Percentiles rank a stretch among this genome's conserved stretches.
Conservation (phyloP, 768 basidiomycete genomes). For the Russula foetens region DNA sequence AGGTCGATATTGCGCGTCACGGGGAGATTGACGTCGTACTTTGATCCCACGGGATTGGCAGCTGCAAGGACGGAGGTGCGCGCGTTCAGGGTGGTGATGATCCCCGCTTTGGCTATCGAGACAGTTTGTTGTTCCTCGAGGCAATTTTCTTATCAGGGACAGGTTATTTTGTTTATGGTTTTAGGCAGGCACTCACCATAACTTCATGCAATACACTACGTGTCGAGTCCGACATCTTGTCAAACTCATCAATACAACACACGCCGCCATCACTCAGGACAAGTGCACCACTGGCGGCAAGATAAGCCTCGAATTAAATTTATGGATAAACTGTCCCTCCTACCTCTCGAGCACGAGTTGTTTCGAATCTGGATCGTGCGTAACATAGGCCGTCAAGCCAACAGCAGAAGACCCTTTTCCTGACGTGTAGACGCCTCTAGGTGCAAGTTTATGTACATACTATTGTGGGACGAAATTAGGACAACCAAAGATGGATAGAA, state of each 20-base stretch:
- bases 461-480: constrained; percentile 27
- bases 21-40: constrained; percentile 86
- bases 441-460: constrained; percentile 99
- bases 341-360: constrained; percentile 96
- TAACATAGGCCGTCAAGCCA: constrained; percentile 97
- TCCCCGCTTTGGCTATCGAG: constrained; percentile 97
- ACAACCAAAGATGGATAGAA: background rate
- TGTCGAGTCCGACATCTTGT: constrained; percentile 98
- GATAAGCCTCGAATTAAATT: background rate
- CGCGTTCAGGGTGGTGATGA: constrained; percentile 96
- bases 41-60: constrained; percentile 93
- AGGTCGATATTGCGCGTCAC: constrained; percentile 96
- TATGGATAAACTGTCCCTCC: constrained; percentile 10
- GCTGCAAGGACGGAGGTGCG: constrained; percentile 97
- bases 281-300: constrained; percentile 66
- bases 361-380: constrained; percentile 95
- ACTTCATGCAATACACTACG: constrained; percentile 98
- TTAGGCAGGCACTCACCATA: constrained; percentile 50
- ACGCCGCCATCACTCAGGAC: constrained; percentile 95
- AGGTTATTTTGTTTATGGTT: background rate
- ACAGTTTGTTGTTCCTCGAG: constrained; percentile 98
- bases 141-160: background rate
- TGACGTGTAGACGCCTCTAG: constrained; percentile 93
- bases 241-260: constrained; percentile 98
- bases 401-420: constrained; percentile 99